Evolutionary conservation across 2,329 filamentous ascomycete genomes (phyloP).

Genomic region (Aspergillus intermedius): DNA sequence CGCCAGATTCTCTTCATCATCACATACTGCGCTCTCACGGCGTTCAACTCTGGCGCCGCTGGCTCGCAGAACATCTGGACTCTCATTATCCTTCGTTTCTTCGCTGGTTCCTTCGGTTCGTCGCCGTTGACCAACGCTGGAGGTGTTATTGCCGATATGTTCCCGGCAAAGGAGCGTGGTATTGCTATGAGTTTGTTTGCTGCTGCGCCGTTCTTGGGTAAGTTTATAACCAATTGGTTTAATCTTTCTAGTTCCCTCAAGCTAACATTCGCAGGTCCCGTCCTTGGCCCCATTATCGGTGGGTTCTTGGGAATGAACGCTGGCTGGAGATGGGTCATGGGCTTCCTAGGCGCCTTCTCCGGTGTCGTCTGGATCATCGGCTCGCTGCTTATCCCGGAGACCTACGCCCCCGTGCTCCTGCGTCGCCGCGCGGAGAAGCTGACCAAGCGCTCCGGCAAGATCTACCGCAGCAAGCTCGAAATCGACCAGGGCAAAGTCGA

Average conservation of each 20-base stretch:
- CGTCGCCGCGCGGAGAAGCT: constrained; percentile 44
- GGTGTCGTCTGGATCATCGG: constrained; percentile 48
- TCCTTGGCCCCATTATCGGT: constrained; percentile 58
- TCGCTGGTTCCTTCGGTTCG: constrained; percentile 57
- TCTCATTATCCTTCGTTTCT: constrained; percentile 61
- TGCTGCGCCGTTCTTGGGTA: constrained; percentile 55
- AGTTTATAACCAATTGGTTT: neutral
- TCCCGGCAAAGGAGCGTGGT: constrained; percentile 48
- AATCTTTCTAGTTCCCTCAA: too few relatives aligned
- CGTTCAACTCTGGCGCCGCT: constrained; percentile 56
- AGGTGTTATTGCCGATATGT: constrained; percentile 59
- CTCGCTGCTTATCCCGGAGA: constrained; percentile 27
- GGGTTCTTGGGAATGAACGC: constrained; percentile 59
- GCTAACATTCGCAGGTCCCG: constrained; percentile 43
- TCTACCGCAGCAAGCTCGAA: constrained; percentile 39
- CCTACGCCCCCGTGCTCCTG: constrained; percentile 47
- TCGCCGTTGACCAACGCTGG: constrained; percentile 58
- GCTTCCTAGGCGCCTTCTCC: constrained; percentile 57
- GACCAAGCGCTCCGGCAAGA: constrained; percentile 45
- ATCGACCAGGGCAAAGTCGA: constrained; percentile 38
- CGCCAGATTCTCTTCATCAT: constrained; percentile 29
- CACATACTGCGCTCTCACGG: constrained; percentile 42
- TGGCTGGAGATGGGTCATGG: constrained; percentile 65
- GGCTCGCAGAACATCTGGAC: constrained; percentile 53
- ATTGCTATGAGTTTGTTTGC: constrained; percentile 59